A percentile compares a stretch with the other conserved stretches of the same genome.
phyloP scores from a whole-genome alignment of 192 early-diverging fungal genomes.

The Linnemannia schmuckeri region DNA sequence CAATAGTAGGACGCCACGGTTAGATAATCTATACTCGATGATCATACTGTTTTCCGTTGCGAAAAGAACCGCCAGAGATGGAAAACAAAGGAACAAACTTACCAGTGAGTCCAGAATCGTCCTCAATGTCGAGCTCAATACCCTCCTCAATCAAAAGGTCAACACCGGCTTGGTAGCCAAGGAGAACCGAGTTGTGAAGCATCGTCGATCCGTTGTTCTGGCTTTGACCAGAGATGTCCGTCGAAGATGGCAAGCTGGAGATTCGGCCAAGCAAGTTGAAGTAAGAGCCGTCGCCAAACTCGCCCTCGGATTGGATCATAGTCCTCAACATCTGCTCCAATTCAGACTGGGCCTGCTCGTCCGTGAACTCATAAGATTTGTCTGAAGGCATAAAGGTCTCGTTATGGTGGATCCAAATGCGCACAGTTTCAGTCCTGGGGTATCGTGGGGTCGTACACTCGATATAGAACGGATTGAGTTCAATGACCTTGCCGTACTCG shows the following conservation, averaged over 20 bases:
- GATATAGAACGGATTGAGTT: conserved; percentile 51
- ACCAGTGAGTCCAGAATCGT: conserved; percentile 52
- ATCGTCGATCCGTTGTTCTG: conserved; percentile 51
- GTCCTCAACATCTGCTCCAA: conserved; percentile 52
- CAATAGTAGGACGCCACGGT: too few relatives aligned
- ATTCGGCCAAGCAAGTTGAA: conserved; percentile 33
- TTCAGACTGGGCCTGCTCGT: conserved; percentile 53
- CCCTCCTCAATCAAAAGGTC: conserved; percentile 48
- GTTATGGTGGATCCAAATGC: conserved; percentile 44
- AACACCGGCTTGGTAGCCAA: conserved; percentile 47
- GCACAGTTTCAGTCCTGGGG: conserved; percentile 37
- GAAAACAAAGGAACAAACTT: not conserved
- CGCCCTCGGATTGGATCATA: conserved; percentile 44
- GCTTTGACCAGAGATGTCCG: conserved; percentile 45
- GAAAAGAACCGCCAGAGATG: not conserved
- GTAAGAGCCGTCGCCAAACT: conserved; percentile 35
- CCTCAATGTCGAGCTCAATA: conserved; percentile 50
- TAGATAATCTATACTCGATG: not conserved
- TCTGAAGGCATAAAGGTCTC: conserved; percentile 42
- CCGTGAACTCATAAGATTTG: conserved; percentile 47
- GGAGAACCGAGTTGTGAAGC: conserved; percentile 50
- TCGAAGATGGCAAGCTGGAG: conserved; percentile 32
- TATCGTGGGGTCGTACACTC: conserved; percentile 53
- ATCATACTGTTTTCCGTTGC: not conserved
- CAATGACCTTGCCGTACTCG: conserved; percentile 42